These are phyloP conservation scores for Diaporthe citri DNA, from an alignment of 2,329 filamentous ascomycete genomes.

Conservation along the genomic window DNA sequence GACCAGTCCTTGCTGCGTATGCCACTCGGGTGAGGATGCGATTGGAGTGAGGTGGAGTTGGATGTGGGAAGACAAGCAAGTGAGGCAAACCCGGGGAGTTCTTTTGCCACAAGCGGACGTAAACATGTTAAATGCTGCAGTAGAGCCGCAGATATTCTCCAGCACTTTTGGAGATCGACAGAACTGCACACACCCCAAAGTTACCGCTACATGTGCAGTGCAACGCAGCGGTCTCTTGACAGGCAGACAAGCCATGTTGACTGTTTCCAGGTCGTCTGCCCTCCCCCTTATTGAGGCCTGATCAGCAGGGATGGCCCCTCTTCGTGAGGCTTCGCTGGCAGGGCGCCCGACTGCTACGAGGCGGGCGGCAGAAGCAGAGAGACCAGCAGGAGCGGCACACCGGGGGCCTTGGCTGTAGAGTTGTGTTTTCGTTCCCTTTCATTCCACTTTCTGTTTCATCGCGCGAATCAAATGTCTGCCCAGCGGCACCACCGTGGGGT, in stretches of 20 bases:
- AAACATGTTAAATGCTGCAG: slow-evolving; percentile 5
- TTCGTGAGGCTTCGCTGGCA: slow-evolving; percentile 28
- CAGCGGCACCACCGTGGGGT: slow-evolving; percentile 27
- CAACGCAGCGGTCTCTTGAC: slow-evolving; percentile 34
- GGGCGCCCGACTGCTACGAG: slow-evolving; percentile 27
- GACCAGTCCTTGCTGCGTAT: background rate
- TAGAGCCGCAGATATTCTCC: slow-evolving; percentile 32
- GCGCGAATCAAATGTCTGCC: slow-evolving; percentile 31
- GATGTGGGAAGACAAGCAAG: background rate
- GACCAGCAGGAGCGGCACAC: background rate
- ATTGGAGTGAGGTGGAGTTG: slow-evolving; percentile 13
- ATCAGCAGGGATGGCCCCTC: slow-evolving; percentile 39
- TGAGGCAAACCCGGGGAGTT: slow-evolving; percentile 18
- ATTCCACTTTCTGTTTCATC: slow-evolving; percentile 12
- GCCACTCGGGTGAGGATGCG: slow-evolving; percentile 10
- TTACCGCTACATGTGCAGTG: slow-evolving; percentile 32
- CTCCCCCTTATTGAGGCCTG: slow-evolving; percentile 36
- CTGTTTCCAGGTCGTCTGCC: slow-evolving; percentile 24
- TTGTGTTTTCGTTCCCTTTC: slow-evolving; percentile 13
- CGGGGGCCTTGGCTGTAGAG: slow-evolving; percentile 19
- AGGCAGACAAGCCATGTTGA: slow-evolving; percentile 25
- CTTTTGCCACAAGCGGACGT: slow-evolving; percentile 25
- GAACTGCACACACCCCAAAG: slow-evolving; percentile 19
- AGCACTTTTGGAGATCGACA: slow-evolving; percentile 34
- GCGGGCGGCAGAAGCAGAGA: slow-evolving; percentile 13